phyloP scores from a whole-genome alignment of 2,329 filamentous ascomycete genomes.

The Apiospora rasikravindrae region DNA sequence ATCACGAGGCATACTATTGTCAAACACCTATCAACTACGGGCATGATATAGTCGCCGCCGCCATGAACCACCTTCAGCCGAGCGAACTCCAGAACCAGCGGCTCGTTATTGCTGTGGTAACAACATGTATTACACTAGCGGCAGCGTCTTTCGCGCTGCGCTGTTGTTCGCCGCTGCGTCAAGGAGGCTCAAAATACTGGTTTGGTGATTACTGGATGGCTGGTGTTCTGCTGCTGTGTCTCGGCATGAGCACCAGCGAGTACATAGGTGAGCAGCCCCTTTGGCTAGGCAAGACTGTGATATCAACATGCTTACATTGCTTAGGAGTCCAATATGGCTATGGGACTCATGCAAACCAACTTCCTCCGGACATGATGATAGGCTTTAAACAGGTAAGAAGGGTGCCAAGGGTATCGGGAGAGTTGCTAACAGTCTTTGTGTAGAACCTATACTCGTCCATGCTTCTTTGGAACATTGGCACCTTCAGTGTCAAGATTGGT shows the following conservation, averaged over 20 bases:
- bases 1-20: background rate
- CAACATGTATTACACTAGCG: constrained; percentile 33
- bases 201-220: constrained; percentile 39
- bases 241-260: constrained; percentile 31
- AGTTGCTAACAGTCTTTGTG: background rate
- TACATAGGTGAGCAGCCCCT: constrained; percentile 25
- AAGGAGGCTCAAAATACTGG: constrained; percentile 31
- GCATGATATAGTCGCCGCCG: background rate
- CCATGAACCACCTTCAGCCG: background rate
- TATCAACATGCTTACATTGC: background rate
- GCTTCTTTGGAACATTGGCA: constrained; percentile 35
- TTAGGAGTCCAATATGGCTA: constrained; percentile 19
- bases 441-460: constrained; percentile 33
- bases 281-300: background rate
- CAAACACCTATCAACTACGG: background rate
- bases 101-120: constrained; percentile 35
- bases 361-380: background rate
- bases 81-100: constrained; percentile 28
- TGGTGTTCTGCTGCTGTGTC: constrained; percentile 34
- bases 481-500: constrained; percentile 37
- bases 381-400: background rate
- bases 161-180: constrained; percentile 30
- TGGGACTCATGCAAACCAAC: background rate
- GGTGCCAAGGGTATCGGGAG: background rate
- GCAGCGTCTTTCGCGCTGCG: constrained; percentile 34